Percentiles rank a stretch among this genome's conserved stretches.
Conservation (phyloP, 805 yeast species). For the Torulaspora delbrueckii region DNA sequence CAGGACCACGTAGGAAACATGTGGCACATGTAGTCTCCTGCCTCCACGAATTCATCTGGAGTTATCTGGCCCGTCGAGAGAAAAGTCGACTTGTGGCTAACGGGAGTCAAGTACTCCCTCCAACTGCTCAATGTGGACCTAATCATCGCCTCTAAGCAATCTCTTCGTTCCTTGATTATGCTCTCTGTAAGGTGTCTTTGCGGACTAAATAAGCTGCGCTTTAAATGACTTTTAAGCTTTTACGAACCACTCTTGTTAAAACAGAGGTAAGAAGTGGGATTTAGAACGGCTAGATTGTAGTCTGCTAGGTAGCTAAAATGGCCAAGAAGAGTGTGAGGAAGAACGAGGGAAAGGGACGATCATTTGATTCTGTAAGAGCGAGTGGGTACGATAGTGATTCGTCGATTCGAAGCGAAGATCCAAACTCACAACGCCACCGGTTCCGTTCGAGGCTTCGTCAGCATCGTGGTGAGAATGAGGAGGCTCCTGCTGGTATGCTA, state of each 20-base stretch:
- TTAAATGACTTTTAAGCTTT: slow-evolving; percentile 1
- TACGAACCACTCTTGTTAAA: not conserved
- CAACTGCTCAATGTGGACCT: slow-evolving; percentile 77
- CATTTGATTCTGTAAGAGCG: not conserved
- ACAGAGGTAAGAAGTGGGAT: not conserved
- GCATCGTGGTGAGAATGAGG: slow-evolving; percentile 4
- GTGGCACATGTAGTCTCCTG: slow-evolving; percentile 88
- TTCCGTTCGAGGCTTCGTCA: slow-evolving; percentile 8
- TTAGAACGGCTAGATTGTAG: not conserved
- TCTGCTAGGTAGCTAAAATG: not conserved
- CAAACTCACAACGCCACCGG: slow-evolving; percentile 1
- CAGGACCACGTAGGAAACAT: slow-evolving; percentile 98
- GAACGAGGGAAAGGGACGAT: not conserved
- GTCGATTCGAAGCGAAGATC: slow-evolving; percentile 1
- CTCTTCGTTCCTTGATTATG: not conserved
- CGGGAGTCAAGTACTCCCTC: slow-evolving; percentile 91
- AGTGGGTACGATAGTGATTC: not conserved
- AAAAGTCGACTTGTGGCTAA: slow-evolving; percentile 81
- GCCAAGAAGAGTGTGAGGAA: slow-evolving; percentile 6
- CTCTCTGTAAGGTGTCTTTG: slow-evolving; percentile 3
- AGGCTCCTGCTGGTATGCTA: not conserved
- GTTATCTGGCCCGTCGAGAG: slow-evolving; percentile 84
- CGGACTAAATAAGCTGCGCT: not conserved
- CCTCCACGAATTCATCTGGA: slow-evolving; percentile 90
- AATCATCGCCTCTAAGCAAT: slow-evolving; percentile 37